These are phyloP conservation scores for Tuber calosporum DNA, from an alignment of 495 filamentous ascomycete species.

Conservation along the genomic window DNA sequence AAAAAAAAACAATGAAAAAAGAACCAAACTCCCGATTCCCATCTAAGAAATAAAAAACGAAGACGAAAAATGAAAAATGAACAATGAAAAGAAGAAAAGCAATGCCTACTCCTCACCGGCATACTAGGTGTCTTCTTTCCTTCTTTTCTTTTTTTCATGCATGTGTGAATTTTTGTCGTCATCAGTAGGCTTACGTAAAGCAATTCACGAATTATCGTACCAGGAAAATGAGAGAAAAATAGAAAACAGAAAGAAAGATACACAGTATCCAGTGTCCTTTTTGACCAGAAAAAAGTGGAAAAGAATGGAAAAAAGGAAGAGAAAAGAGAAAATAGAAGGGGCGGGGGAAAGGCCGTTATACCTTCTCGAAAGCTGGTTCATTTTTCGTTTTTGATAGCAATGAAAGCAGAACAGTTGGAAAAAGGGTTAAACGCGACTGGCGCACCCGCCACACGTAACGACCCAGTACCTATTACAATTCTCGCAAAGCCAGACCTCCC, in stretches of 20 bases:
- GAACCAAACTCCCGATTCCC: background rate
- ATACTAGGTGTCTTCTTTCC: background rate
- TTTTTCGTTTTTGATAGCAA: background rate
- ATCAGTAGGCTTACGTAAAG: background rate
- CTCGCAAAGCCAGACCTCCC: constrained; percentile 39
- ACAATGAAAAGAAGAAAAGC: background rate
- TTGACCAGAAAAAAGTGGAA: background rate
- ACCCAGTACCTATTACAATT: constrained; percentile 40
- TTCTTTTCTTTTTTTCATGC: background rate
- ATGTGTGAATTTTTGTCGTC: background rate
- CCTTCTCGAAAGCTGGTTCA: background rate
- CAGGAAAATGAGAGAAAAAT: background rate
- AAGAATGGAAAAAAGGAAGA: background rate
- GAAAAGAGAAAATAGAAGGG: background rate
- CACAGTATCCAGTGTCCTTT: background rate
- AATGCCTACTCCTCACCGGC: background rate
- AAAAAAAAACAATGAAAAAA: background rate
- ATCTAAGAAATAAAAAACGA: background rate
- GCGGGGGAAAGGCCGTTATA: background rate
- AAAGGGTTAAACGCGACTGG: background rate
- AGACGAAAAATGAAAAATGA: background rate
- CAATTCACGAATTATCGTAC: background rate
- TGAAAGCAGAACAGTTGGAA: background rate
- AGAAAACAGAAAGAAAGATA: background rate
- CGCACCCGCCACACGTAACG: constrained; percentile 38